Base-by-base conservation (phyloP, 2,329 filamentous ascomycete genomes). In the Sporothrix brunneoviolacea region DNA sequence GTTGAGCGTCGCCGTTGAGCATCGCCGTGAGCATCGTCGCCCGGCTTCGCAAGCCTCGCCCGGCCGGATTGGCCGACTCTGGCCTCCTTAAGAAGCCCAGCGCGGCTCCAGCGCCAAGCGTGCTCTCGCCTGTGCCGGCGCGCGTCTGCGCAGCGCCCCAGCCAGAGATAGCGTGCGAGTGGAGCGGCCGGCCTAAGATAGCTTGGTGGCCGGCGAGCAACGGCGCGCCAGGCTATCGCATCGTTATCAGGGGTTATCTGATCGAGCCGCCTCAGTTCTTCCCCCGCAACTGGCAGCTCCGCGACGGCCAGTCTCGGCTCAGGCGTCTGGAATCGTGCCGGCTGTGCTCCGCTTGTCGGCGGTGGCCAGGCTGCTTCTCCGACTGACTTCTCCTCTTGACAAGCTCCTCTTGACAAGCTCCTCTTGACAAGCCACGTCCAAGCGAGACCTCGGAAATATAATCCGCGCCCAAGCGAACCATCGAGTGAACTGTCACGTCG, bases 131-230 rank as follows among this genome's bases (percentile, higher is more conserved):
- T 44, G 13, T 22, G 30, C 41, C 28, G 13, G 36, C 35, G 42
- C 27, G 42, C 42, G 27, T 19, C 13, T 36, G 42, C 42, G 19
- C 21, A 32, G 27, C 42, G 30, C 47, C 10, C 32, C 47, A 50
- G 38, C 22, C 19, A 32, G 32, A 45, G 47, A 50, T 50, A 50
- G 39, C 47, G 42, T 50, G 39, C 39, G 38, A 16, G 16, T 32
- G 38, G 47, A 21, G 47, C 42, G 35, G 30, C 28, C 22, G 22
- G 18, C 28, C 46, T 41, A 41, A 48, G 47, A 49, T 49, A 49
- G 47, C 47, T 49, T 49, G 47, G 36, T 42, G 36, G 38, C 38
- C 30, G 13, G 38, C 28, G 38, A 21, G 22, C 37, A 43, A 21
- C 21, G 19, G 37, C 46, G 28, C 36, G 37, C 30, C n/a, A n/a